These are phyloP conservation scores for Kalmanozyma brasiliensis DNA, from an alignment of 1,284 basidiomycete species.

Conservation along the genomic window DNA sequence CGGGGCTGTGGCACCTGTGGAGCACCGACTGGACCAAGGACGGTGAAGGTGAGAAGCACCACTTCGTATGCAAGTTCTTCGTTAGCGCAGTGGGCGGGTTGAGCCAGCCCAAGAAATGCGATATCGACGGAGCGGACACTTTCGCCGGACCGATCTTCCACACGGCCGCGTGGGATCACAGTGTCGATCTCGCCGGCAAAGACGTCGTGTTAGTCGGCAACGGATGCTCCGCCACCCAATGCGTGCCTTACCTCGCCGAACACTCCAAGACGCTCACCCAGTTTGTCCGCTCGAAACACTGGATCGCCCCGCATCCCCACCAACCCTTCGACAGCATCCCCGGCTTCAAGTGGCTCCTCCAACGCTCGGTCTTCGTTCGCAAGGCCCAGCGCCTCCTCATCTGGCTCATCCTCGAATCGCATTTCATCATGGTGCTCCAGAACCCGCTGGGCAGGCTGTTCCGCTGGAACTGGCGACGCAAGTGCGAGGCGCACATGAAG, in stretches of 20 bases:
- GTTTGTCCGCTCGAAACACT: slow-evolving; percentile 63
- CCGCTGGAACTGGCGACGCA: slow-evolving; percentile 48
- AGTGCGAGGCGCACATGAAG: slow-evolving; percentile 53
- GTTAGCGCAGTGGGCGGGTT: slow-evolving; percentile 63
- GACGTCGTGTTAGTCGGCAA: slow-evolving; percentile 67
- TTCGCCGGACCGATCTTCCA: slow-evolving; percentile 67
- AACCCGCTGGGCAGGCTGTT: slow-evolving; percentile 42
- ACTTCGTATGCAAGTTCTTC: slow-evolving; percentile 63
- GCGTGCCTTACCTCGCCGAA: slow-evolving; percentile 54
- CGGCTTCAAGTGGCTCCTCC: slow-evolving; percentile 59
- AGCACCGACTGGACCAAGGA: slow-evolving; percentile 27
- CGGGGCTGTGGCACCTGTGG: slow-evolving; percentile 63
- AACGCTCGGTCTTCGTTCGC: slow-evolving; percentile 44
- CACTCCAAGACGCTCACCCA: slow-evolving; percentile 58
- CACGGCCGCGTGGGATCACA: slow-evolving; percentile 67
- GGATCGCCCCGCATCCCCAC: slow-evolving; percentile 55
- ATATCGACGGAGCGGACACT: slow-evolving; percentile 57
- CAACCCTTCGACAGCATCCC: slow-evolving; percentile 48
- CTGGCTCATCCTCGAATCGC: slow-evolving; percentile 58
- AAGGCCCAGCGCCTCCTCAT: slow-evolving; percentile 54
- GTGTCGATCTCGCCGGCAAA: slow-evolving; percentile 63
- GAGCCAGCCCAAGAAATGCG: slow-evolving; percentile 59
- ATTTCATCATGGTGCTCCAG: slow-evolving; percentile 51
- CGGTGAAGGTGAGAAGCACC: slow-evolving; percentile 25
- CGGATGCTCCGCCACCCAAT: slow-evolving; percentile 63